Conservation (phyloP, 2,329 filamentous ascomycete genomes). For the Fusarium temperatum region DNA sequence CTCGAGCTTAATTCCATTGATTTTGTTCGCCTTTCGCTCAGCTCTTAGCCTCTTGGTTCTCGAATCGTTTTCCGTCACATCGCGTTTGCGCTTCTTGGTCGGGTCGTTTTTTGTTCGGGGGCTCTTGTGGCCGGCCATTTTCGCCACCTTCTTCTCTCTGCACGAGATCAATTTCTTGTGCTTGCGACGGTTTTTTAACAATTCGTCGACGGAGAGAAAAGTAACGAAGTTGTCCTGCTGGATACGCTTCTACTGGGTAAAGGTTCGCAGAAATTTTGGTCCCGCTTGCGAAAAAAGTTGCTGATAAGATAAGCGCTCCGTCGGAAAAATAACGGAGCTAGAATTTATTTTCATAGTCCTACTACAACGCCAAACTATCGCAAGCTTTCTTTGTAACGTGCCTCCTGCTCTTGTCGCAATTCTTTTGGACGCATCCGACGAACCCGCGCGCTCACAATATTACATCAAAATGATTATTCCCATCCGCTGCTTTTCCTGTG, state of each 20-base stretch:
- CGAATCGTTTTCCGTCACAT: slow-evolving; percentile 52
- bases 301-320: slow-evolving; percentile 52
- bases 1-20: slow-evolving; percentile 37
- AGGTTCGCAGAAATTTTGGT: slow-evolving; percentile 52
- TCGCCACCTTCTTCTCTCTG: slow-evolving; percentile 18
- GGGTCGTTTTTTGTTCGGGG: slow-evolving; percentile 48
- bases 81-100: slow-evolving; percentile 59
- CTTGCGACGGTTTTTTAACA: slow-evolving; percentile 26
- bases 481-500: slow-evolving; percentile 97
- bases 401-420: slow-evolving; percentile 37
- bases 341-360: slow-evolving; percentile 41
- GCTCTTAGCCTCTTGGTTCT: slow-evolving; percentile 54
- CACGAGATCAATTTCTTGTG: slow-evolving; percentile 14
- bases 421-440: slow-evolving; percentile 13
- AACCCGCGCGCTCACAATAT: slow-evolving; percentile 22
- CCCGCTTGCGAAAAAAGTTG: slow-evolving; percentile 45
- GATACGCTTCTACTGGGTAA: slow-evolving; percentile 20
- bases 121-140: slow-evolving; percentile 50
- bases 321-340: slow-evolving; percentile 46
- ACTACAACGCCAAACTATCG: slow-evolving; percentile 22
- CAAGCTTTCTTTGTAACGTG: slow-evolving; percentile 31
- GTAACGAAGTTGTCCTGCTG: slow-evolving; percentile 16
- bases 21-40: slow-evolving; percentile 44
- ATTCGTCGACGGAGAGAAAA: slow-evolving; percentile 33
- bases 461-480: slow-evolving; percentile 90